Base-by-base conservation (phyloP, 176 grass and related monocot species). In the Elymus sibiricus region DNA sequence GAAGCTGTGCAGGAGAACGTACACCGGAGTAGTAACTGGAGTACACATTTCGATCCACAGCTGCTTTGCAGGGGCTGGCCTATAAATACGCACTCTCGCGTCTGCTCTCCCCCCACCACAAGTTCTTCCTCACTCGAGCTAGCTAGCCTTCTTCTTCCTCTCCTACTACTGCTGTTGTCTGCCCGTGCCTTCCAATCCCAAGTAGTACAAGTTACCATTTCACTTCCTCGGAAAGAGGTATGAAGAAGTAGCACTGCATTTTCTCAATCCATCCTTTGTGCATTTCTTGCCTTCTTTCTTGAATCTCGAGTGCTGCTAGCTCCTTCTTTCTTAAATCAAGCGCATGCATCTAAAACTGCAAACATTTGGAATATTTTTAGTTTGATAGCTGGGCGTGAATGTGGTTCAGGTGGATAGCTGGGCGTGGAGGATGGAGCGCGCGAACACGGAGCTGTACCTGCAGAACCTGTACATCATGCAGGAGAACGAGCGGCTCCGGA, bases 401-500 rank as follows among this genome's bases (percentile, higher is more conserved):
- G 6, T 43, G 51, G 0, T 61, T 68, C 68, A 61, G 79, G 8
- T 46, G 1, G 78, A 2, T 80, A 63, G 40, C 40, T 67, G 79
- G 27, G 62, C 28, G 79, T 51, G 7, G 4, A 25, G 39, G 82
- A 87, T 92, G 93, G 87, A 92, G 35, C 65, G 58, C 47, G 55
- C 76, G 24, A 92, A 87, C 78, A 19, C 76, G 43, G 71, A 89
- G 84, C 84, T 93, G 78, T 82, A 87, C 59, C 34, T 89, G 85
- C 74, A 94, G 64, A 97, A 92, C 92, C 79, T 84, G 43, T 81
- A 64, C 76, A 88, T 94, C 26, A 88, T 97, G 85, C 82, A 94
- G 84, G 87, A 87, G 68, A 97, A 97, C 82, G 94, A 97, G 88
- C 87, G 83, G 76, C 87, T 97, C 51, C 80, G 92, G 47, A 76